Evolutionary conservation across 371 early-diverging fungal species (phyloP), one percentile per base, ranked within the genome.

Genomic region (Blakeslea trispora): DNA sequence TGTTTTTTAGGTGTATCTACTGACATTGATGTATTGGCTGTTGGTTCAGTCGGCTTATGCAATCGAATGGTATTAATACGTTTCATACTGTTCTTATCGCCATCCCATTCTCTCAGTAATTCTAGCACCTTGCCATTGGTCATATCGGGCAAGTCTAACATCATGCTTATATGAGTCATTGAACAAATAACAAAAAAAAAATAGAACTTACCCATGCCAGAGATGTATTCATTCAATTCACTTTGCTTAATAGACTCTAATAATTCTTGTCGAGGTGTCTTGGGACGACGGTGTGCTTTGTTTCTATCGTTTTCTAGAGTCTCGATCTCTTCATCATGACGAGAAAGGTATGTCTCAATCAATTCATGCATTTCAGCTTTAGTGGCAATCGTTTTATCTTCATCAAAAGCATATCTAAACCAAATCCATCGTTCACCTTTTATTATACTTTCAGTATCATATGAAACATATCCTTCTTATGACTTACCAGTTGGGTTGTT

Each of bases 331-430:
- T 82, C 82, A 39, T 82, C 75, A 55, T 80, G 64, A 34, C 86
- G 72, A 31, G 54, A 37, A 19, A 79, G 49, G 63, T 77, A 81
- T 60, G 74, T 63, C 40, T 76, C 73, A 40, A 85, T 74, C 31
- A 83, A 54, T 24, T 76, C 77, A 46, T 81, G 79, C 41, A 82
- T 69, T 44, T 82, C 74, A 11, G 69, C 61, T 37, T 73, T 70
- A 3, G 78, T 77, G 14, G 81, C 71, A 18, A 65, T 57, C 2
- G 39, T 23, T 23, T 69, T 50, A 1, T 70, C 68, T 18, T 83
- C 83, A 23, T 81, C 79, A 15, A 85, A 72, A 10, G 79, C 78
- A 61, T 75, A 80, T 41, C 83, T 72, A 57, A 85, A 85, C 86
- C 83, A 85, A 13, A 85, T 52, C 72, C 81, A 75, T 49, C 83